Conservation (phyloP, 352 stramenopile species). For the Blastocystis sp. region DNA sequence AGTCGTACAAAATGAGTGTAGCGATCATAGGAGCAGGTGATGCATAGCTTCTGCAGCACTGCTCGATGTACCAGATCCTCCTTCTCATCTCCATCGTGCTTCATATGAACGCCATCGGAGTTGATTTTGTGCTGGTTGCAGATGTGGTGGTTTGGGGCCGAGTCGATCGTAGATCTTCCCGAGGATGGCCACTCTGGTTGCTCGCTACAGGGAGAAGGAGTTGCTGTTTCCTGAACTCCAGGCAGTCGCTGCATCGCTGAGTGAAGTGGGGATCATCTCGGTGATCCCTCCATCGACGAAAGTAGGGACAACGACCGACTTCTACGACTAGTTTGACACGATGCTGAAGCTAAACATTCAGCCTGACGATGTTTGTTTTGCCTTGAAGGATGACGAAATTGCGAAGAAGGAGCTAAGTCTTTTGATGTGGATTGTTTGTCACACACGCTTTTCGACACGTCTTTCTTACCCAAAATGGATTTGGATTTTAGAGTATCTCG, state of each 20-base stretch:
- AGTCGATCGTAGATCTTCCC: background rate
- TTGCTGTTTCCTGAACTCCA: slow-evolving; percentile 43
- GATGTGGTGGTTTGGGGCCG: background rate
- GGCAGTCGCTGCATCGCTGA: slow-evolving; percentile 4
- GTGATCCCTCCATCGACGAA: slow-evolving; percentile 26
- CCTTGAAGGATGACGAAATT: slow-evolving; percentile 41
- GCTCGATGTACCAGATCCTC: slow-evolving; percentile 38
- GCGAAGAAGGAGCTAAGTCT: slow-evolving; percentile 23
- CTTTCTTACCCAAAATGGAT: background rate
- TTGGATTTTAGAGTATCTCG: background rate
- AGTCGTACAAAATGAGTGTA: slow-evolving; percentile 58
- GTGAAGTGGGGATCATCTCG: background rate
- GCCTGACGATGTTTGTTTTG: slow-evolving; percentile 28
- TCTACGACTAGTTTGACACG: background rate
- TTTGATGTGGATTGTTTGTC: background rate
- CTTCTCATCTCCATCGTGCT: slow-evolving; percentile 35
- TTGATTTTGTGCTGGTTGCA: slow-evolving; percentile 29
- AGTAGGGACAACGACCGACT: background rate
- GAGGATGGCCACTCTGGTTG: background rate
- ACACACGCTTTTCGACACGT: background rate
- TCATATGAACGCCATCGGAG: slow-evolving; percentile 44
- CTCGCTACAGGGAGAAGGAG: background rate
- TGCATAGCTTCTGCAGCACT: slow-evolving; percentile 42
- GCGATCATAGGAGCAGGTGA: background rate
- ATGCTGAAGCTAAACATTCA: slow-evolving; percentile 35